Evolutionary conservation across 352 stramenopile genomes (phyloP).

Genomic region (Globisporangium cystogenes): DNA sequence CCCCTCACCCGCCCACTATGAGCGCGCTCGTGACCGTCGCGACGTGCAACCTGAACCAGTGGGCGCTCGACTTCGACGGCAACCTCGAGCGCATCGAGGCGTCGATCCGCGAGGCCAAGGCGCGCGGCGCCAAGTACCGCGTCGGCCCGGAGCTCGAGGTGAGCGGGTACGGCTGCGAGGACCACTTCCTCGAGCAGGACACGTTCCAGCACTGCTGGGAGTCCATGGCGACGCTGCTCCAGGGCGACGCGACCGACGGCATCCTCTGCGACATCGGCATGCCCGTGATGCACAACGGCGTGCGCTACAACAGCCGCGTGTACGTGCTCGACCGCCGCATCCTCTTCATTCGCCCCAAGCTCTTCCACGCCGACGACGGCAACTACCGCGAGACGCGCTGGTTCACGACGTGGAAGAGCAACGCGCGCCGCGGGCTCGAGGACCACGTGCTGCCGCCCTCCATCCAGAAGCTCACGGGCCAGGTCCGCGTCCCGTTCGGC

Average conservation of each 20-base stretch:
- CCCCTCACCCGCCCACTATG: constrained; percentile 24
- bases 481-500: constrained; percentile 80
- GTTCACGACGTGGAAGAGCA: constrained; percentile 84
- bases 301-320: constrained; percentile 98
- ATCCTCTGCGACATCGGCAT: constrained; percentile 98
- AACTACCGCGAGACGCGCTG: constrained; percentile 98
- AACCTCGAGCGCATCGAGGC: constrained; percentile 92
- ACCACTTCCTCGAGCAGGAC: constrained; percentile 98
- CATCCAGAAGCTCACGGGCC: constrained; percentile 78
- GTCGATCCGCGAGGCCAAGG: constrained; percentile 90
- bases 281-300: constrained; percentile 93
- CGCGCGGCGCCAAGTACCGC: constrained; percentile 89
- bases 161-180: constrained; percentile 98
- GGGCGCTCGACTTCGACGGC: constrained; percentile 98
- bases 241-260: constrained; percentile 85
- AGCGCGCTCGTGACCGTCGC: constrained; percentile 91
- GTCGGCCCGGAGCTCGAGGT: constrained; percentile 98
- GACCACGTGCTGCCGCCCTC: constrained; percentile 75
- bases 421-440: constrained; percentile 43
- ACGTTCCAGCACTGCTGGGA: constrained; percentile 98
- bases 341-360: constrained; percentile 92
- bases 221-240: constrained; percentile 84
- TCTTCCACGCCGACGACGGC: constrained; percentile 94
- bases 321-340: constrained; percentile 93
- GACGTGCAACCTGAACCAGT: constrained; percentile 99